Percentiles rank a stretch among this genome's conserved stretches.
phyloP scores from a whole-genome alignment of 345 rosid genomes.

The Salix arbutifolia region DNA sequence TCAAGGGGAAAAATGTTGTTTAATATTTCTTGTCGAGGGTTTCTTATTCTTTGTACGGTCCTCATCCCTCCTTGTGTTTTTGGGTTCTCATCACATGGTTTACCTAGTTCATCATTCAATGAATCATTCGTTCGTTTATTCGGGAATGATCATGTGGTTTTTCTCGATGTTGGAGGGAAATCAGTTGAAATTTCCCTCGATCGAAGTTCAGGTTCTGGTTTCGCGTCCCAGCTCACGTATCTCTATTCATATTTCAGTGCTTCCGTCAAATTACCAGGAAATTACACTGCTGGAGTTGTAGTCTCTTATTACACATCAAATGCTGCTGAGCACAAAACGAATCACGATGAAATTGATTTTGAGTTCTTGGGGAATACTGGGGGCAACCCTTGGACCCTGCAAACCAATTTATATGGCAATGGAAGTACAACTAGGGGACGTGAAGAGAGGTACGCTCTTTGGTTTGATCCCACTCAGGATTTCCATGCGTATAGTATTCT shows the following conservation, averaged over 20 bases:
- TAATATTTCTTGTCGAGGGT: neutral
- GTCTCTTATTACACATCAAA: conserved; percentile 26
- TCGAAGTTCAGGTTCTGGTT: conserved; percentile 11
- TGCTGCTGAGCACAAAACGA: neutral
- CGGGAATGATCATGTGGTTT: neutral
- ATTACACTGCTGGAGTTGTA: conserved; percentile 21
- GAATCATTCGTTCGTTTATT: neutral
- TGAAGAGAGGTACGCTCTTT: conserved; percentile 13
- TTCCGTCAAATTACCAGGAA: conserved; percentile 16
- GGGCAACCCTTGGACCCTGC: conserved; percentile 15
- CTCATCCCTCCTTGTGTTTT: neutral
- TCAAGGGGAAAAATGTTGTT: neutral
- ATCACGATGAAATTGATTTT: conserved; percentile 19
- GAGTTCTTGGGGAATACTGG: conserved; percentile 18
- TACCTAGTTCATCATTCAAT: neutral
- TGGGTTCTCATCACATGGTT: neutral
- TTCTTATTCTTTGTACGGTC: neutral
- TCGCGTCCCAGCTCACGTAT: neutral
- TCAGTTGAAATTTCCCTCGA: neutral
- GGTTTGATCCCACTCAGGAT: conserved; percentile 21
- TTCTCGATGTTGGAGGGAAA: neutral
- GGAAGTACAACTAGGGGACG: conserved; percentile 12
- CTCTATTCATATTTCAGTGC: conserved; percentile 11
- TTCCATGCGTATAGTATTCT: conserved; percentile 7
- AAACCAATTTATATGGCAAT: conserved; percentile 23